Evolutionary conservation across 441 rosid genomes (phyloP).

Genomic region (Pelargonium fulgidum): DNA sequence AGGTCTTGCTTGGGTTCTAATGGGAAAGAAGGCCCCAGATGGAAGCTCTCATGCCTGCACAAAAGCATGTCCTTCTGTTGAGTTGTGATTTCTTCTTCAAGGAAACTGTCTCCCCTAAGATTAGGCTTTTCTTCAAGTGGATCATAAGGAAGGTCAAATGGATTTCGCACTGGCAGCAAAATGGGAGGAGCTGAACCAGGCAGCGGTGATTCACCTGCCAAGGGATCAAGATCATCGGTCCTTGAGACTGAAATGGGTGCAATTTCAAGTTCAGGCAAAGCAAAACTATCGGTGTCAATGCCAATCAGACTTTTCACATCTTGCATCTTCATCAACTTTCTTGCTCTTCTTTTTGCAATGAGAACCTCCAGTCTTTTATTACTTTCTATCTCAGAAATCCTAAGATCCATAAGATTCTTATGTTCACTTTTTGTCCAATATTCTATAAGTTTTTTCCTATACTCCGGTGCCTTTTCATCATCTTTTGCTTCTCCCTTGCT

Average conservation of each 20-base stretch:
- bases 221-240: slow-evolving; percentile 23
- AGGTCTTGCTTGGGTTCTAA: slow-evolving; percentile 24
- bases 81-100: slow-evolving; percentile 45
- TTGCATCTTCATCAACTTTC: slow-evolving; percentile 41
- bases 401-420: slow-evolving; percentile 80
- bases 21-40: slow-evolving; percentile 34
- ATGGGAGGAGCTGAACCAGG: slow-evolving; percentile 91
- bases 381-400: slow-evolving; percentile 70
- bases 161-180: slow-evolving; percentile 54
- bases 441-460: slow-evolving; percentile 38
- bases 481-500: slow-evolving; percentile 31
- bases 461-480: slow-evolving; percentile 16
- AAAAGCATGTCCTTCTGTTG: slow-evolving; percentile 40
- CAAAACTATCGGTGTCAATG: slow-evolving; percentile 23
- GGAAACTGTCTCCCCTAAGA: slow-evolving; percentile 58
- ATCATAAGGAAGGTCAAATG: slow-evolving; percentile 85
- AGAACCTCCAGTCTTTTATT: slow-evolving; percentile 68
- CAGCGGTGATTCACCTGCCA: slow-evolving; percentile 28
- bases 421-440: slow-evolving; percentile 88
- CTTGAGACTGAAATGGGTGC: slow-evolving; percentile 40
- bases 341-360: slow-evolving; percentile 58
- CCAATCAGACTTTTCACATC: slow-evolving; percentile 39
- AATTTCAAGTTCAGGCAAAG: slow-evolving; percentile 24
- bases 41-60: slow-evolving; percentile 79
- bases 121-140: slow-evolving; percentile 74